Percentiles rank a stretch among this genome's conserved stretches.
These are phyloP conservation scores for Saccharum officinarum DNA, from an alignment of 176 grass and related monocot species.

Conservation along the genomic window DNA sequence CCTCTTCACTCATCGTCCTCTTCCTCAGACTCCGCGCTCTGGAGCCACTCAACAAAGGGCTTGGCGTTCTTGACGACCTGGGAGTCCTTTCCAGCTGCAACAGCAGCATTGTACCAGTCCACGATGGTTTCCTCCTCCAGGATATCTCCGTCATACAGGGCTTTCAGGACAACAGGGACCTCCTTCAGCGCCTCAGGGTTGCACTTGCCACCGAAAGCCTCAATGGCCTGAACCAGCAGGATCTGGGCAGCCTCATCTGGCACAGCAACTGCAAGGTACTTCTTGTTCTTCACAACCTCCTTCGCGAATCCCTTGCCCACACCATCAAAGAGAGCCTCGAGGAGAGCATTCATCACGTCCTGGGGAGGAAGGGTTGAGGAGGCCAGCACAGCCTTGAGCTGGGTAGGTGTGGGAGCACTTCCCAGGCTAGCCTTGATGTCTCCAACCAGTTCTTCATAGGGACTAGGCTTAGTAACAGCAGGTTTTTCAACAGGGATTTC, in stretches of 20 bases:
- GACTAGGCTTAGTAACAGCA: background rate
- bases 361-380: constrained; percentile 39
- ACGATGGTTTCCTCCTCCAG: constrained; percentile 76
- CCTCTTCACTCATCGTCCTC: constrained; percentile 51
- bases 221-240: constrained; percentile 51
- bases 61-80: constrained; percentile 56
- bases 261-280: constrained; percentile 55
- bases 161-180: constrained; percentile 61
- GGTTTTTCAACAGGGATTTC: background rate
- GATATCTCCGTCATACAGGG: constrained; percentile 66
- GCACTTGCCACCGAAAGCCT: constrained; percentile 51
- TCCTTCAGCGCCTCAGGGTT: constrained; percentile 72
- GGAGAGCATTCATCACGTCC: constrained; percentile 60
- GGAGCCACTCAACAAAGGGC: constrained; percentile 74
- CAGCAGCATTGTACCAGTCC: constrained; percentile 57
- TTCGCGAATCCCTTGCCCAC: constrained; percentile 73
- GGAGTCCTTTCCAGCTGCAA: constrained; percentile 39
- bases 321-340: constrained; percentile 65
- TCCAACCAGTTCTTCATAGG: constrained; percentile 37
- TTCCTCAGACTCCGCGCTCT: constrained; percentile 58
- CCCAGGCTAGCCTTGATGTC: constrained; percentile 56
- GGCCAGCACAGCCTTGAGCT: constrained; percentile 51
- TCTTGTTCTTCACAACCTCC: constrained; percentile 69
- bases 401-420: constrained; percentile 41
- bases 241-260: constrained; percentile 49